These are phyloP conservation scores for Wickerhamiella lipophila DNA, from an alignment of 805 yeast species.

Conservation along the genomic window DNA sequence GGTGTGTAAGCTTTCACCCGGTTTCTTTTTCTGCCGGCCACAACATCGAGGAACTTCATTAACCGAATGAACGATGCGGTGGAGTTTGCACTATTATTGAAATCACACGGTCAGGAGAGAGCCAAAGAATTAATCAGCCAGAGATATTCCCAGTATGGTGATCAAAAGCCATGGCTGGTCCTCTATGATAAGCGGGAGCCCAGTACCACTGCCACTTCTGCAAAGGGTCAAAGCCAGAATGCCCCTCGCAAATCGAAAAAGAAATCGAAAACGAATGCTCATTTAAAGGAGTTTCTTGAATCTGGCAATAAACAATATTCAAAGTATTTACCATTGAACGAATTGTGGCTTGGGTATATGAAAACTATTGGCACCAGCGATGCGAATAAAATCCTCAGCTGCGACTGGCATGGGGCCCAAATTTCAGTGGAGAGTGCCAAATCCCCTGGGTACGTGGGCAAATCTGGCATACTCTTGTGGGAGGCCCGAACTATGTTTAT, in stretches of 20 bases:
- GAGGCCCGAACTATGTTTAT: conserved; percentile 67
- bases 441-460: conserved; percentile 46
- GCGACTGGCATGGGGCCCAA: conserved; percentile 72
- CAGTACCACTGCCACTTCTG: conserved; percentile 3
- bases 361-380: conserved; percentile 17
- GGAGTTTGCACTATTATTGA: conserved; percentile 24
- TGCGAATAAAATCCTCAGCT: conserved; percentile 42
- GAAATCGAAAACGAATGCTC: conserved; percentile 25
- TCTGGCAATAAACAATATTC: conserved; percentile 29
- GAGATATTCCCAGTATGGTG: conserved; percentile 29
- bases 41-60: neutral
- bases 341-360: conserved; percentile 65
- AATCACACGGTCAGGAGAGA: conserved; percentile 24
- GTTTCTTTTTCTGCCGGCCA: neutral
- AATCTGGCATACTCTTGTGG: conserved; percentile 67
- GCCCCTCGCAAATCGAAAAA: conserved; percentile 20
- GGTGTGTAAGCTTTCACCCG: neutral
- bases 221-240: conserved; percentile 15
- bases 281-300: conserved; percentile 28
- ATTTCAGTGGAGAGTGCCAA: conserved; percentile 46
- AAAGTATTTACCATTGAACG: conserved; percentile 42
- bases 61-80: conserved; percentile 13
- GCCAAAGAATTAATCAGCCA: conserved; percentile 28
- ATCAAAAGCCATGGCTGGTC: conserved; percentile 28
- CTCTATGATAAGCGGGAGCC: conserved; percentile 17